These are phyloP conservation scores for Curvularia sp. DNA, from an alignment of 2,329 filamentous ascomycete species.

Conservation along the genomic window DNA sequence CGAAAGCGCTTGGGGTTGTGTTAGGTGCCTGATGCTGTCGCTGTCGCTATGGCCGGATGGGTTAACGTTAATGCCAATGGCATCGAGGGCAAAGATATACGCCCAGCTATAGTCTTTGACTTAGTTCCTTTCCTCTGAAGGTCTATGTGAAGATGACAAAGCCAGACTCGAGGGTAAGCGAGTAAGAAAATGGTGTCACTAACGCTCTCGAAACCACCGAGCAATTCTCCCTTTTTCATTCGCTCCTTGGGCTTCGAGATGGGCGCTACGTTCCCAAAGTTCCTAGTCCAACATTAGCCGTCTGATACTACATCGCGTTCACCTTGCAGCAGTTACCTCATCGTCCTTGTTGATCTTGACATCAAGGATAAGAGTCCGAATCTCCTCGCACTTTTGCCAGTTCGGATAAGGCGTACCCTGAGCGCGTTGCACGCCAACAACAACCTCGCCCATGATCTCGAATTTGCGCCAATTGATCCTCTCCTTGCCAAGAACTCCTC, in stretches of 20 bases:
- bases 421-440: constrained; percentile 89
- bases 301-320: not conserved
- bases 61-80: constrained; percentile 37
- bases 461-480: constrained; percentile 98
- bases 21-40: constrained; percentile 11
- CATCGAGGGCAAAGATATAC: constrained; percentile 37
- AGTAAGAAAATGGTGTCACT: constrained; percentile 38
- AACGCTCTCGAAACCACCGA: constrained; percentile 58
- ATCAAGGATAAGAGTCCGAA: constrained; percentile 79
- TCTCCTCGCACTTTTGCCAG: constrained; percentile 71
- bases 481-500: constrained; percentile 56
- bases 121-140: constrained; percentile 35
- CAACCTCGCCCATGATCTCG: constrained; percentile 90
- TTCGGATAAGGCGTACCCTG: constrained; percentile 83
- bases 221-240: constrained; percentile 54
- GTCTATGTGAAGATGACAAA: constrained; percentile 22
- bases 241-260: constrained; percentile 59
- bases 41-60: constrained; percentile 33
- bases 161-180: constrained; percentile 15
- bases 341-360: constrained; percentile 84
- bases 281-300: constrained; percentile 54
- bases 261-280: constrained; percentile 65
- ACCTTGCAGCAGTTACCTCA: constrained; percentile 67
- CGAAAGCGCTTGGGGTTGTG: constrained; percentile 19
- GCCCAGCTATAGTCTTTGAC: constrained; percentile 30